A percentile compares a stretch with the other conserved stretches of the same genome.
Conservation (phyloP, 129 eudicot species). For the Chrysanthemum makinoi region DNA sequence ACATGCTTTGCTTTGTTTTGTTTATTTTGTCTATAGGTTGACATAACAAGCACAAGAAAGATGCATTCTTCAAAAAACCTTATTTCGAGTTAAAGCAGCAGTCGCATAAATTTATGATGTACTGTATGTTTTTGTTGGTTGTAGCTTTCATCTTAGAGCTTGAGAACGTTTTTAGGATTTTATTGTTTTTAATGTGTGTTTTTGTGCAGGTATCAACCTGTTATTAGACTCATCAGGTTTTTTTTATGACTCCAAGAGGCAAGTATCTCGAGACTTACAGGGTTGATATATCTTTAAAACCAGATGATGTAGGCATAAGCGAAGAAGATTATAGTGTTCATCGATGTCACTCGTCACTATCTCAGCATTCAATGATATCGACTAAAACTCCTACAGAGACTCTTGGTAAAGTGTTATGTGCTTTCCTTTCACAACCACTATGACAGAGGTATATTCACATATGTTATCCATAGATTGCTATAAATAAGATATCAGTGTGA, state of each 20-base stretch:
- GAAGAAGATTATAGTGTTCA: constrained; percentile 56
- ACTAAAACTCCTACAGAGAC: constrained; percentile 45
- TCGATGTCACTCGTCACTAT: constrained; percentile 81
- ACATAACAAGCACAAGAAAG: no score
- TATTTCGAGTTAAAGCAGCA: no score
- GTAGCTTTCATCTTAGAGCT: no score
- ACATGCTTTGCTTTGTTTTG: no score
- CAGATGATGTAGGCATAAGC: constrained; percentile 23
- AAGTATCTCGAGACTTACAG: constrained; percentile 48
- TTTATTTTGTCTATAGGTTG: no score
- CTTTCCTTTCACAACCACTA: constrained; percentile 88
- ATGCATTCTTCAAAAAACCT: no score
- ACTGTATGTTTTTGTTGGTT: no score
- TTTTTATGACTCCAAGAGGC: constrained; percentile 58
- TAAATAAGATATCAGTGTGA: background rate
- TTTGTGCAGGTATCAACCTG: no score
- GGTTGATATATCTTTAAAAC: constrained; percentile 41
- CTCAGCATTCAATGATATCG: constrained; percentile 49
- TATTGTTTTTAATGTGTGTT: no score
- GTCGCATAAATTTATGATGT: no score
- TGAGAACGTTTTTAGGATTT: no score
- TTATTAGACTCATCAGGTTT: no score
- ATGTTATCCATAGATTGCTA: background rate
- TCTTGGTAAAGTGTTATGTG: constrained; percentile 60
- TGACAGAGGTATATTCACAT: constrained; percentile 62